Evolutionary conservation across 1,284 basidiomycete species (phyloP).

Genomic region (Leccinum solheimii): DNA sequence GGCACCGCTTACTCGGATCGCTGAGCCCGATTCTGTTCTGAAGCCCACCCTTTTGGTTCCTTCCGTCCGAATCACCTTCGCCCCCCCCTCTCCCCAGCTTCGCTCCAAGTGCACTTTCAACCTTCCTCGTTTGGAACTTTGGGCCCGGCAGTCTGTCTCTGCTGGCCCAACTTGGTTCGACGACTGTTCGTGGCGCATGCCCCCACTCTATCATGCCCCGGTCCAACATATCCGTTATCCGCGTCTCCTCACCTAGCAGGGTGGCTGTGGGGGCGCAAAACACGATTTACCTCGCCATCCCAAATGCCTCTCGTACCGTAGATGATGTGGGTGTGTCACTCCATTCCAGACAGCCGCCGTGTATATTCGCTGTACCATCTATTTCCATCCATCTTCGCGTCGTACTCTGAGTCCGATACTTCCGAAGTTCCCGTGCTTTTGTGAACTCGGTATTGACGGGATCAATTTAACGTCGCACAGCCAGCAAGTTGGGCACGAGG

Average conservation of each 20-base stretch:
- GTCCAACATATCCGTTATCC: neutral
- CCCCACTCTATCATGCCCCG: neutral
- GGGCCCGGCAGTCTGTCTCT: slow-evolving; percentile 22
- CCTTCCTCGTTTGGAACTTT: slow-evolving; percentile 27
- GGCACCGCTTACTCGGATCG: slow-evolving; percentile 23
- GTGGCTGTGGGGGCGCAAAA: slow-evolving; percentile 25
- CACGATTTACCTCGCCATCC: slow-evolving; percentile 28
- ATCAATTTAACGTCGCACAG: slow-evolving; percentile 3
- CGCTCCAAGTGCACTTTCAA: slow-evolving; percentile 22
- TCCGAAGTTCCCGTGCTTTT: neutral
- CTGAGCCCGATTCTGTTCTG: slow-evolving; percentile 3
- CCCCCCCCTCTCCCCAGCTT: neutral
- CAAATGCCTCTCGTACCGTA: neutral
- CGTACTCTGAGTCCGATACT: neutral
- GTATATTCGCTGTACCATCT: slow-evolving; percentile 8
- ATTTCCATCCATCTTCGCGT: neutral
- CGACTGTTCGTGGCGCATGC: neutral
- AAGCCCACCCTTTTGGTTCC: slow-evolving; percentile 10
- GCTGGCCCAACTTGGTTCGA: slow-evolving; percentile 12
- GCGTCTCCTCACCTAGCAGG: neutral
- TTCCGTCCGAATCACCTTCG: slow-evolving; percentile 12
- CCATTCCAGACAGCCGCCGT: neutral
- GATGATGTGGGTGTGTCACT: neutral
- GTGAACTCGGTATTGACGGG: neutral
- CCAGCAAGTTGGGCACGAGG: slow-evolving; percentile 10